Evolutionary conservation across 805 yeast genomes (phyloP).

Genomic region (Candida qinlingensis): DNA sequence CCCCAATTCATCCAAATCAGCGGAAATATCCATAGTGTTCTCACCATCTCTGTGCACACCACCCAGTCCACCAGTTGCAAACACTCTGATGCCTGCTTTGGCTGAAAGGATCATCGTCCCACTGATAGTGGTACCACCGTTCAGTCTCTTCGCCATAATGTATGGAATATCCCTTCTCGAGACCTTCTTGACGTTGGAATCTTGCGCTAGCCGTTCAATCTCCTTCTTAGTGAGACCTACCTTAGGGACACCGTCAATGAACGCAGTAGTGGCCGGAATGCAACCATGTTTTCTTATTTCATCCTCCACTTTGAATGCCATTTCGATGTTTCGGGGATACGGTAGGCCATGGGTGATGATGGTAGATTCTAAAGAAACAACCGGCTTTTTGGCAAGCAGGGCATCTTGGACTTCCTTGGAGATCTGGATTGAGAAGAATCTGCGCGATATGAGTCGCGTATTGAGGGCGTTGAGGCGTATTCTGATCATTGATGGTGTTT

Average conservation of each 20-base stretch:
- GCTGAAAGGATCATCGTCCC: slow-evolving; percentile 81
- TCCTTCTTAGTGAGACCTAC: slow-evolving; percentile 57
- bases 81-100: slow-evolving; percentile 71
- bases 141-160: slow-evolving; percentile 54
- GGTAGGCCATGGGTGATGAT: slow-evolving; percentile 90
- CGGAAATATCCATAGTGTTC: slow-evolving; percentile 72
- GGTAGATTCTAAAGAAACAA: slow-evolving; percentile 82
- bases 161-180: slow-evolving; percentile 77
- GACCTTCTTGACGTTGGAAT: slow-evolving; percentile 45
- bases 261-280: slow-evolving; percentile 82
- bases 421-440: slow-evolving; percentile 17
- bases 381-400: slow-evolving; percentile 48
- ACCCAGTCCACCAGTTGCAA: slow-evolving; percentile 92
- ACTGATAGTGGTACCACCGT: slow-evolving; percentile 89
- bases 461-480: neutral
- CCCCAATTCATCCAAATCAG: slow-evolving; percentile 81
- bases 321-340: slow-evolving; percentile 63
- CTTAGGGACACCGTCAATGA: slow-evolving; percentile 62
- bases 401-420: slow-evolving; percentile 59
- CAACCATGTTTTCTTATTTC: slow-evolving; percentile 58
- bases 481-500: neutral
- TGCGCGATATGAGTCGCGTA: neutral
- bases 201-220: slow-evolving; percentile 39
- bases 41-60: slow-evolving; percentile 85
- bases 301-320: slow-evolving; percentile 67